Base-by-base conservation (phyloP, 2,329 filamentous ascomycete genomes). In the Venturia pyrina region DNA sequence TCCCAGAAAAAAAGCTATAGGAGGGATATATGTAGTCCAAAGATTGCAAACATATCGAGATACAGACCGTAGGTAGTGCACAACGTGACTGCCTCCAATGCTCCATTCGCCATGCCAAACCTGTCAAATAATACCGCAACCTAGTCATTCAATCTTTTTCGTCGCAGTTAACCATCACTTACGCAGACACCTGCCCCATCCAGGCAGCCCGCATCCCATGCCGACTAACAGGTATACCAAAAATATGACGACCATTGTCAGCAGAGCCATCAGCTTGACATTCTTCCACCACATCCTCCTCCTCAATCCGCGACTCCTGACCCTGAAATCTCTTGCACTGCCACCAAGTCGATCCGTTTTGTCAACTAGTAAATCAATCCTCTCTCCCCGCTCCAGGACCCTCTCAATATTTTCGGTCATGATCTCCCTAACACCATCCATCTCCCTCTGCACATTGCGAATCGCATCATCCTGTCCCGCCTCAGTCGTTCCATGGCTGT, bases 271-370 rank as follows among this genome's bases (percentile, higher is more conserved):
- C 70, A 99, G 79, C 80, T 96, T 96, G 59, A 96, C 85, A 76
- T 99, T 98, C 87, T 98, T 98, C 93, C 93, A 98, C 95, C 95
- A 99, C 95, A 99, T 98, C 78, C 89, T 85, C 74, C 96, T 85
- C 80, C 95, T 90, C 71, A 99, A 77, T 0, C 91, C 92, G 34
- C 92, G 82, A 75, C 90, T 96, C 70, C 93, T 83, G 21, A 98
- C 88, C 64, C 95, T 82, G 75, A 99, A 99, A 75, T 99, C 95
- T 71, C 88, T 83, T 64, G 95, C 92, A 75, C 87, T 95, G 37
- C 90, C 91, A 17, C 93, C 95, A 48, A 99, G 78, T 56, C 92
- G 83, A 75, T 97, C 93, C 62, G 96, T 99, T 86, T 99, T 97
- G 76, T 98, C 93, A 28, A 99, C 93, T 59, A 99, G 80, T 70